Evolutionary conservation across 768 basidiomycete species (phyloP).

Genomic region (Suillus placidus): DNA sequence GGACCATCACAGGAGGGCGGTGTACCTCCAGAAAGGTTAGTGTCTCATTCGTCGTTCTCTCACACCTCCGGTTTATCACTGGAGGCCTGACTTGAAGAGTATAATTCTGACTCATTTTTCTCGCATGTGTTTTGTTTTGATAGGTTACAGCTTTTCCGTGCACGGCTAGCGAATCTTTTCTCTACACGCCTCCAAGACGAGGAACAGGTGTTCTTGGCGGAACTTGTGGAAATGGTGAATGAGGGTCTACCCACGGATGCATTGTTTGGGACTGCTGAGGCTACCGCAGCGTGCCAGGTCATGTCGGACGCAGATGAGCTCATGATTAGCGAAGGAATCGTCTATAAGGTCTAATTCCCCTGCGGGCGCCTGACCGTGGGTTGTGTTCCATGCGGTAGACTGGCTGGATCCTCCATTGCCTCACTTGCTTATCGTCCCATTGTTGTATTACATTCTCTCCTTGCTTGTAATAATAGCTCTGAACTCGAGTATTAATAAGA

Average conservation of each 20-base stretch:
- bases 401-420: neutral
- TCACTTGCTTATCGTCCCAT: slow-evolving; percentile 12
- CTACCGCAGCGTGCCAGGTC: slow-evolving; percentile 63
- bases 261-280: slow-evolving; percentile 84
- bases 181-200: slow-evolving; percentile 68
- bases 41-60: slow-evolving; percentile 18
- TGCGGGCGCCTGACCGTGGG: neutral
- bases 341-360: slow-evolving; percentile 72
- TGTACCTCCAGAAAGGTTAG: slow-evolving; percentile 62
- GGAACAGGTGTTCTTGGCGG: slow-evolving; percentile 72
- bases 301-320: slow-evolving; percentile 79
- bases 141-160: slow-evolving; percentile 82
- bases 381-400: neutral
- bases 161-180: slow-evolving; percentile 73
- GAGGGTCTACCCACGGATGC: slow-evolving; percentile 65
- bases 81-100: slow-evolving; percentile 5
- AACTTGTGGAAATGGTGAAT: slow-evolving; percentile 77
- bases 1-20: slow-evolving; percentile 44
- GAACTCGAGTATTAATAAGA: neutral
- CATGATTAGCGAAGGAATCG: slow-evolving; percentile 84
- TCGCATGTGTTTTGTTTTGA: slow-evolving; percentile 4
- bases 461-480: slow-evolving; percentile 9
- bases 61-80: neutral
- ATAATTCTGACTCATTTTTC: slow-evolving; percentile 3
- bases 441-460: slow-evolving; percentile 8